Conservation (phyloP, 139 green algal genomes). For the Tetradesmus obliquus region DNA sequence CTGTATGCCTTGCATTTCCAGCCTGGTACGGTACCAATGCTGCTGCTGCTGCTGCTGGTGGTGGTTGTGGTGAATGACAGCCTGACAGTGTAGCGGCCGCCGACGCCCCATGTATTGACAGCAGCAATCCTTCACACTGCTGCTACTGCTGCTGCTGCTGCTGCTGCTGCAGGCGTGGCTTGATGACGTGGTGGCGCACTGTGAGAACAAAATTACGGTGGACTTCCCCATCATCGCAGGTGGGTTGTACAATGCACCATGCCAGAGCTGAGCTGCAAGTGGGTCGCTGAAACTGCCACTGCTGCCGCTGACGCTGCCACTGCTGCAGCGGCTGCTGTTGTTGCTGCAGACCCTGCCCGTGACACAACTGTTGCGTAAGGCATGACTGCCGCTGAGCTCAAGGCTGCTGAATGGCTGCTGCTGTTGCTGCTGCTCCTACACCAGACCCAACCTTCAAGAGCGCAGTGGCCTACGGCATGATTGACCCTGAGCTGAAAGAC, state of each 20-base stretch:
- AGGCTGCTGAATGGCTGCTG: background rate
- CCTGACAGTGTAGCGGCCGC: too few relatives aligned
- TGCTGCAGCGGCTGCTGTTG: background rate
- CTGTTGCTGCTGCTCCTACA: background rate
- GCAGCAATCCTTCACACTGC: background rate
- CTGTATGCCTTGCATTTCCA: too few relatives aligned
- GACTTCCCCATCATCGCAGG: conserved; percentile 65
- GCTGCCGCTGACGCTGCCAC: background rate
- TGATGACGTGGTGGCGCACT: conserved; percentile 58
- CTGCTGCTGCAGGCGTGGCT: conserved; percentile 42
- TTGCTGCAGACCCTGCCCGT: background rate
- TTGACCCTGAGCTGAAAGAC: conserved; percentile 67
- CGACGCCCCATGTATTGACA: too few relatives aligned
- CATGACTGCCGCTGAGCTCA: background rate
- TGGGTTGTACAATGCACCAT: background rate
- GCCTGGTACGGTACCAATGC: too few relatives aligned
- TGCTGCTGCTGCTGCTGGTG: too few relatives aligned
- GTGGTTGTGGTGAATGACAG: too few relatives aligned
- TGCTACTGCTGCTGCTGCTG: conserved; percentile 12
- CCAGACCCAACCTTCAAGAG: conserved; percentile 48
- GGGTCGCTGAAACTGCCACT: background rate
- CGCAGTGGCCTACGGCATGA: conserved; percentile 58
- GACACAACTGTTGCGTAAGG: background rate
- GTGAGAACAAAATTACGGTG: conserved; percentile 59
- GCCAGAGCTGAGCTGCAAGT: background rate